These are phyloP conservation scores for Mycena vulgaris DNA, from an alignment of 768 basidiomycete species.

Conservation along the genomic window DNA sequence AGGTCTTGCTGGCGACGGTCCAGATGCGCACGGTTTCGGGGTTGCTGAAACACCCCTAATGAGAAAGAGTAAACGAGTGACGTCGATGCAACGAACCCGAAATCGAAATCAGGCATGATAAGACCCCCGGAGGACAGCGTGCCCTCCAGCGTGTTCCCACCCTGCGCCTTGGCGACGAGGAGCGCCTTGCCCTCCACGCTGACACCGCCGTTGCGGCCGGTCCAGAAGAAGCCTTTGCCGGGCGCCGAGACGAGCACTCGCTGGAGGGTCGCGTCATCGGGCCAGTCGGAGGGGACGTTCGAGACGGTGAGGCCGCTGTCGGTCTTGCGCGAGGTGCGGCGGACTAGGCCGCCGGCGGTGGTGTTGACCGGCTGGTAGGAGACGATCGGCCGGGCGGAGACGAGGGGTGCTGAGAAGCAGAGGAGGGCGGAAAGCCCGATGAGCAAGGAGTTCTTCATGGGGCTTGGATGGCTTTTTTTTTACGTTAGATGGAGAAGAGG, in stretches of 20 bases:
- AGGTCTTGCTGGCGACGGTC: conserved; percentile 19
- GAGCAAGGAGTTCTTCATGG: conserved; percentile 11
- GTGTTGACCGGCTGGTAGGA: too few relatives aligned
- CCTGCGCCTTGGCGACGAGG: too few relatives aligned
- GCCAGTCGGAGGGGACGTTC: conserved; percentile 19
- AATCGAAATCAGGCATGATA: conserved; percentile 18
- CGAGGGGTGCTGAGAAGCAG: neutral
- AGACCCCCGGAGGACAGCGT: neutral
- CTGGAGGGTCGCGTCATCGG: conserved; percentile 8
- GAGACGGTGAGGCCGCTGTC: conserved; percentile 15
- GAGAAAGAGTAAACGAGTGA: conserved; percentile 13
- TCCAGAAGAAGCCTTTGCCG: conserved; percentile 20
- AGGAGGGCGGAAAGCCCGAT: conserved; percentile 11
- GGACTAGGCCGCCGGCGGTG: conserved; percentile 19
- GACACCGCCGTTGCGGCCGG: conserved; percentile 15
- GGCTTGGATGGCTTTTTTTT: neutral
- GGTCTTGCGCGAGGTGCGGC: conserved; percentile 8
- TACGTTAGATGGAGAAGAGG: conserved; percentile 4
- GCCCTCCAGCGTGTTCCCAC: conserved; percentile 20
- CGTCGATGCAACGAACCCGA: conserved; percentile 4
- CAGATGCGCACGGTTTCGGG: conserved; percentile 19
- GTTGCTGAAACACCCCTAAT: conserved; percentile 5
- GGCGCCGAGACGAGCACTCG: conserved; percentile 4
- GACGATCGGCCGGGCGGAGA: neutral
- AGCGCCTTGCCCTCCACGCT: conserved; percentile 21